Evolutionary conservation across 306 rosid species (phyloP), one percentile per base, ranked within the genome.

Genomic region (Hippophae tibetana): DNA sequence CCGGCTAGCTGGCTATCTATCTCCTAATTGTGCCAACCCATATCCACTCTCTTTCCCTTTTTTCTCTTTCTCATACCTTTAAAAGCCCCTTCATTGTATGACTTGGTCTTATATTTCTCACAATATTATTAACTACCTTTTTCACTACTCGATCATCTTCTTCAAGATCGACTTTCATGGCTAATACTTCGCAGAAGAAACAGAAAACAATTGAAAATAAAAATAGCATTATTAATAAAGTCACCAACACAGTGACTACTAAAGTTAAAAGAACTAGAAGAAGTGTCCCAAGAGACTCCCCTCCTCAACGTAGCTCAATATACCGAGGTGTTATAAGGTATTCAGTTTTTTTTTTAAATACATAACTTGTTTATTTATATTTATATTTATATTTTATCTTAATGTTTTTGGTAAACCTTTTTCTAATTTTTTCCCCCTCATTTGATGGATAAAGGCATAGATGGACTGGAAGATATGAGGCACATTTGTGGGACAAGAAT

Each of bases 401-500:
- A 27, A 27, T 27, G 38, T 27, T 27, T 27, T 27, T 27, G 38
- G 38, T 27, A 27, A 27, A 2, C 4, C 2, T 27, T 27, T 27
- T 2, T 27, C 4, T 27, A 18, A 18, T 27, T 27, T 27, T 27
- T 27, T 27, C 1, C 38, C 38, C 38, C 38, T 27, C 4, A 27
- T 27, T 27, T 27, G 38, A 27, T 27, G 38, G 38, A 2, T 27
- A 27, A 43, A 84, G 96, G 67, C 96, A 85, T 64, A 74, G 90
- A 12, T 88, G 94, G 96, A 88, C 96, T 5, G 94, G 96, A 12
- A 76, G 96, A 38, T 88, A 78, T 14, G 96, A 88, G 52, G 96
- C 96, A 76, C 96, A 88, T 71, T 74, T 85, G 76, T 88, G 96
- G 96, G 96, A 88, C 54, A 88, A 82, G 77, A 82, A 81, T 76